Base-by-base conservation (phyloP, 345 rosid species). In the Citrus glauca region DNA sequence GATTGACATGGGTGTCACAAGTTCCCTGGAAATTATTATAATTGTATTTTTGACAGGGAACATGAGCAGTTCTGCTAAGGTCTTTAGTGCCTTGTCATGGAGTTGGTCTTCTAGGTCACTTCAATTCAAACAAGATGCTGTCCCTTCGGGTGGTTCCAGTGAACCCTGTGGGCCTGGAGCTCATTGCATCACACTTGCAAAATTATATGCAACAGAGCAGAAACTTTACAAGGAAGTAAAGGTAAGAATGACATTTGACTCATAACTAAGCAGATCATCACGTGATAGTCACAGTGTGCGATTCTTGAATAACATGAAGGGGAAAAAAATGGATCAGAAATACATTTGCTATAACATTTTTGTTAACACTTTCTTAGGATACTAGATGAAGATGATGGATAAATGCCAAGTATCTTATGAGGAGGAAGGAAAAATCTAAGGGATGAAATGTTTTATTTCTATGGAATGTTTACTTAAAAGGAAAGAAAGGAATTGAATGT, bases 121-220 rank as follows among this genome's bases (percentile, higher is more conserved):
- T 82, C 98, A 90, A 71, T 48, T 68, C 74, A 66, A 86, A 37
- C 85, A 81, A 82, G 92, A 85, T 77, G 83, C 86, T 77, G 17
- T 80, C 50, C 82, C 79, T 55, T 72, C 56, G 71, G 68, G 67
- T 81, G 80, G 81, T 59, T 78, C 89, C 61, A 75, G 83, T 53
- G 94, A 91, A 70, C 97, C 98, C 42, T 92, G 98, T 87, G 86
- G 82, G 73, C 91, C 94, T 56, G 98, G 96, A 79, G 98, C 96
- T 88, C 98, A 95, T 88, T 85, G 85, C 74, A 67, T 82, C 69
- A 89, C 99, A 48, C 94, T 95, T 53, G 92, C 87, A 80, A 95
- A 89, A 83, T 81, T 95, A 74, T 93, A 88, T 80, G 74, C 81
- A 68, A 91, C 90, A 74, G 99, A 95, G 87, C 90, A 87, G 86